These are phyloP conservation scores for Solanum piurae DNA, from an alignment of 257 asterid genomes.

Conservation along the genomic window DNA sequence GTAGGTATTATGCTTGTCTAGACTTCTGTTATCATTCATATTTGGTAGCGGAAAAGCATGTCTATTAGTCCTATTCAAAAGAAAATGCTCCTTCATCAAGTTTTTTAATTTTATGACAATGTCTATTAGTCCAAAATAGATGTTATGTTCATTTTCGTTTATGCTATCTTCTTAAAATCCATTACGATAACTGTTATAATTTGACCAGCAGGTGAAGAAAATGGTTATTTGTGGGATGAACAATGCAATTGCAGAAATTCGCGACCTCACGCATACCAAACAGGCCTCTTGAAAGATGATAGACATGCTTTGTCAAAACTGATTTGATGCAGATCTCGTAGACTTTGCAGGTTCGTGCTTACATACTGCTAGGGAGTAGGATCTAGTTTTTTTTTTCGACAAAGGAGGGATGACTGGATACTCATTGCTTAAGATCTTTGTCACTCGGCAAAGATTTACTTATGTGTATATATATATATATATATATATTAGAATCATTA, in stretches of 20 bases:
- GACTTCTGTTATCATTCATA: not conserved
- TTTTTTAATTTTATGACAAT: not conserved
- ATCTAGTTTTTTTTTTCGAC: not conserved
- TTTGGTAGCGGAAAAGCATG: not conserved
- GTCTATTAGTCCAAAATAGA: not conserved
- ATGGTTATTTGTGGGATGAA: constrained; percentile 63
- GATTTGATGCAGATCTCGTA: not conserved
- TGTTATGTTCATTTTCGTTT: not conserved
- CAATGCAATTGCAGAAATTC: constrained; percentile 59
- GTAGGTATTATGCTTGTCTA: not conserved
- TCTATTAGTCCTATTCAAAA: not conserved
- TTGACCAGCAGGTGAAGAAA: constrained; percentile 56
- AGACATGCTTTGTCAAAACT: not conserved
- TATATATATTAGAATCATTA: not conserved
- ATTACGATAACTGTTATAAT: not conserved
- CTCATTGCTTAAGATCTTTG: not conserved
- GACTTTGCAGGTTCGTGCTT: not conserved
- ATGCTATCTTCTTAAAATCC: not conserved
- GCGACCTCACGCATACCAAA: constrained; percentile 4
- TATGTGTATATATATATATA: not conserved
- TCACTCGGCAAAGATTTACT: not conserved
- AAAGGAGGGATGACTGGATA: not conserved
- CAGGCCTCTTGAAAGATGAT: not conserved
- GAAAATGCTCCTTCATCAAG: not conserved
- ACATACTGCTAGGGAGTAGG: not conserved